Base-by-base conservation (phyloP, 257 asterid species). In the Phtheirospermum japonicum region DNA sequence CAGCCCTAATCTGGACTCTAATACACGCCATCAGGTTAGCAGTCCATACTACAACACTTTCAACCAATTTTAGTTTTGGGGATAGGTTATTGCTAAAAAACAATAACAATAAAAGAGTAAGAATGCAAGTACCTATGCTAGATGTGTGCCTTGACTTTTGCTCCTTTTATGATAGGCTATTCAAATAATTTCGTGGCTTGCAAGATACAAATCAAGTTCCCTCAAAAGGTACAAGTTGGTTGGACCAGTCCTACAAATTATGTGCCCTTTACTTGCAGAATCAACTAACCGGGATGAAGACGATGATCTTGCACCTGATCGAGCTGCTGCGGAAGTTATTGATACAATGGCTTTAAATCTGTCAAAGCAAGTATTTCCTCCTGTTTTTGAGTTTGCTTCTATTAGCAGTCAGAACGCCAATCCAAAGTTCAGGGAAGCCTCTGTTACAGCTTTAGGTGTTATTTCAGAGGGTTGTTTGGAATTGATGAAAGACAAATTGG, bases 151-250 rank as follows among this genome's bases (percentile, higher is more conserved):
- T 40, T 59, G 63, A 32, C 61, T 54, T 70, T 23, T 60, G 48
- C 48, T 57, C 36, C 59, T 53, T 57, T 26, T 64, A 60, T 81
- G 65, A 64, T 83, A 93, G 99, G 96, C 97, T 68, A 85, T 93
- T 76, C 99, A 93, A 83, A 93, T 93, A 57, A 83, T 93, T 73
- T 93, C 99, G 64, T 89, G 99, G 99, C 99, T 93, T 72, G 95
- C 94, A 51, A 84, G 80, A 71, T 93, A 77, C 61, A 93, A 93
- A 75, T 74, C 94, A 17, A 87, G 70, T 76, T 93, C 99, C 66
- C 88, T 93, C 62, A 93, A 89, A 72, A 93, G 87, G 86, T 88
- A 93, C 87, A 93, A 87, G 89, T 86, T 89, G 70, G 99, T 85
- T 53, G 87, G 84, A 55, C 96, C 95, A 52, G 85, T 93, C 78